Evolutionary conservation across 352 stramenopile genomes (phyloP), one percentile per base, ranked within the genome.

Genomic region (Globisporangium okanoganense): DNA sequence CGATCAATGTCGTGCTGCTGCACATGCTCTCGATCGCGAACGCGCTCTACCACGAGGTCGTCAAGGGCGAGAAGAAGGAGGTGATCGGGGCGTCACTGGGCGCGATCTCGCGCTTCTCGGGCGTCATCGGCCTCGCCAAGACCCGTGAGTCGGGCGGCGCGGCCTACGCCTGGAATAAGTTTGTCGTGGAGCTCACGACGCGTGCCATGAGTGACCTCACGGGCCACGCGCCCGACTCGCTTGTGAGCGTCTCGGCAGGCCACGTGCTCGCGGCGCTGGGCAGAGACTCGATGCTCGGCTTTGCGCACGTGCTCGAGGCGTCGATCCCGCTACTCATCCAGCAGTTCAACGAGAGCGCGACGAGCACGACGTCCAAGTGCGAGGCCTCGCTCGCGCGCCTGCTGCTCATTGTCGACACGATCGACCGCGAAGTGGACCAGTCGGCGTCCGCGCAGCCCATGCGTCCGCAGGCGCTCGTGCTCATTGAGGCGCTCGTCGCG

Each of bases 21-120:
- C 83, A 95, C 47, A 75, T 94, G 56, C 68, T 82, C 35, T 66
- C 68, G 18, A 73, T 94, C 29, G 73, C 84, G 4, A 80, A 75
- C 43, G 75, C 82, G 27, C 60, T 95, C 41, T 95, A 95, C 66
- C 78, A 92, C 57, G 79, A 93, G 67, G 81, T 95, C 22, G 69
- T 92, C 22, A 88, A 95, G 60, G 86, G 86, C 41, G 86, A 94
- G 51, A 90, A 92, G 61, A 85, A 92, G 50, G 79, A 90, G 35
- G 79, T 94, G 24, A 95, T 94, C 20, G 66, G 70, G 5, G 72
- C 79, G 31, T 79, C 84, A 52, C 73, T 79, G 33, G 68, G 65
- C 18, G 82, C 81, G 18, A 88, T 95, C 58, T 78, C 80, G 25
- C 74, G 77, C 12, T 84, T 90, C 61, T 75, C 82, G 40, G 72